These are phyloP conservation scores for Colletotrichum sp. DNA, from an alignment of 2,329 filamentous ascomycete genomes.

Conservation along the genomic window DNA sequence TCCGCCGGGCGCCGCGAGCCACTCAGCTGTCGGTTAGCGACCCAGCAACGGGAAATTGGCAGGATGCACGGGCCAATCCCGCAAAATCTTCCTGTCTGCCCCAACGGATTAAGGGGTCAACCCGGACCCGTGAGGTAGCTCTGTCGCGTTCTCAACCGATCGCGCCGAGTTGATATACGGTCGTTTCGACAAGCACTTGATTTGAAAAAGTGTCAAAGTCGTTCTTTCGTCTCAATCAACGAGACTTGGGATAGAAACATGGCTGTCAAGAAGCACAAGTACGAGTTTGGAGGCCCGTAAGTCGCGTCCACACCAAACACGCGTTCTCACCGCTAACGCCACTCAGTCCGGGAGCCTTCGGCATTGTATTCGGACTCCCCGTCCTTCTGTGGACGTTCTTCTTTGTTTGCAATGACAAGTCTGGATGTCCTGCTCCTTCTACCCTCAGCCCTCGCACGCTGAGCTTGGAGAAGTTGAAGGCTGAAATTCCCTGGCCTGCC, in stretches of 20 bases:
- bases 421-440: conserved; percentile 83
- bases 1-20: neutral
- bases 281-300: conserved; percentile 40
- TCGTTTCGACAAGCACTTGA: neutral
- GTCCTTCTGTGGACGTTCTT: conserved; percentile 74
- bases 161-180: neutral
- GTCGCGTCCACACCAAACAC: neutral
- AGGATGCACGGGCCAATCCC: neutral
- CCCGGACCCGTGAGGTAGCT: neutral
- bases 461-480: conserved; percentile 70
- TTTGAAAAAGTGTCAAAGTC: neutral
- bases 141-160: neutral
- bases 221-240: neutral
- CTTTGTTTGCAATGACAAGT: conserved; percentile 86
- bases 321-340: neutral
- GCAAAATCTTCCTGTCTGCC: neutral
- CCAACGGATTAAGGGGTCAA: conserved; percentile 7
- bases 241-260: neutral
- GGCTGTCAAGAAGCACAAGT: conserved; percentile 22
- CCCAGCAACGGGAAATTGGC: conserved; percentile 8
- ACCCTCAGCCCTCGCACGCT: conserved; percentile 72
- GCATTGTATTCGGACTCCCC: conserved; percentile 79
- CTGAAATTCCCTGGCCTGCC: conserved; percentile 77
- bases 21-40: neutral
- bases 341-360: conserved; percentile 70